Percentiles rank a stretch among this genome's conserved stretches.
phyloP scores from a whole-genome alignment of 2,329 filamentous ascomycete genomes.

The Dissoconium aciculare region DNA sequence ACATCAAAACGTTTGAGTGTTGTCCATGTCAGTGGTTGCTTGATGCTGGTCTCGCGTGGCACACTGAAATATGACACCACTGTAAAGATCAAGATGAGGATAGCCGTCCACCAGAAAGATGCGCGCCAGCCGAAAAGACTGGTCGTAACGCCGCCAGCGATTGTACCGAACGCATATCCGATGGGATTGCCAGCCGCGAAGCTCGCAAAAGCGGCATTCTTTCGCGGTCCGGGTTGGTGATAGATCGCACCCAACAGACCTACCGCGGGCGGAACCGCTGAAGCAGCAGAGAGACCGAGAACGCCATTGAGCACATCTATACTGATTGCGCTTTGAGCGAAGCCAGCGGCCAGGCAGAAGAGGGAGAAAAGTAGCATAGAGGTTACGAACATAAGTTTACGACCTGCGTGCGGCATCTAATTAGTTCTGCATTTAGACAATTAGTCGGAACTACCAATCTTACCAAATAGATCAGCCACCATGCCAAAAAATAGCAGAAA shows the following conservation, averaged over 20 bases:
- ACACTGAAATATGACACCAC: constrained; percentile 46
- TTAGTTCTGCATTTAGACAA: neutral
- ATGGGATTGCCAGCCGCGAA: constrained; percentile 45
- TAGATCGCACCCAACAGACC: constrained; percentile 51
- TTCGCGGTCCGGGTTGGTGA: constrained; percentile 43
- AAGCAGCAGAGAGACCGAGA: constrained; percentile 49
- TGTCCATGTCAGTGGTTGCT: constrained; percentile 29
- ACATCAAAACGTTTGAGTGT: constrained; percentile 46
- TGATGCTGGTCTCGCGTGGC: constrained; percentile 39
- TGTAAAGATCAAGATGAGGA: constrained; percentile 48
- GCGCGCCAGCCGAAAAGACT: constrained; percentile 50
- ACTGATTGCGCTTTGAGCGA: constrained; percentile 42
- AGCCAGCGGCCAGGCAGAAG: constrained; percentile 44
- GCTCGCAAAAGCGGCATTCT: constrained; percentile 50
- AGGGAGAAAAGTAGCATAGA: constrained; percentile 46
- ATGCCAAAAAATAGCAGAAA: constrained; percentile 53
- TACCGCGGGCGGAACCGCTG: constrained; percentile 48
- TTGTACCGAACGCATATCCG: constrained; percentile 42
- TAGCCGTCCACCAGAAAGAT: constrained; percentile 45
- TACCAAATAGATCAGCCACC: constrained; percentile 47
- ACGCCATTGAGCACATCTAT: constrained; percentile 50
- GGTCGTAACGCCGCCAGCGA: constrained; percentile 48
- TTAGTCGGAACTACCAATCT: too few species aligned
- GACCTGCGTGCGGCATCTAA: constrained; percentile 26
- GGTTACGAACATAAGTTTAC: constrained; percentile 44